Evolutionary conservation across 2,329 filamentous ascomycete species (phyloP).

Genomic region (Colletotrichum kahawae): DNA sequence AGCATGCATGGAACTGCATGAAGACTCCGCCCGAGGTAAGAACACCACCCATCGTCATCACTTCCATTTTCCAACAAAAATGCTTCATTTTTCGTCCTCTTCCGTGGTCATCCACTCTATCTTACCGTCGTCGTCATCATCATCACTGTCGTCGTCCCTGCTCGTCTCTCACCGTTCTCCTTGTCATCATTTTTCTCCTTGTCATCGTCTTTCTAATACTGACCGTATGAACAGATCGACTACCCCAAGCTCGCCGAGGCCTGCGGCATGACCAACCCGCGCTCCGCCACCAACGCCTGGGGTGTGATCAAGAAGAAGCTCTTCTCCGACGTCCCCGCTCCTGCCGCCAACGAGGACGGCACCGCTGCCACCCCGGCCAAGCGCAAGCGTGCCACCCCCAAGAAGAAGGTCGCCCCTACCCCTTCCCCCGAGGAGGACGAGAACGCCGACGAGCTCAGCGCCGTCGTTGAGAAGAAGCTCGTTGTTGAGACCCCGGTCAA

Average conservation of each 20-base stretch:
- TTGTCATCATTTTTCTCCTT: neutral
- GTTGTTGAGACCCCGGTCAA: conserved; percentile 10
- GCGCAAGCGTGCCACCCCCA: conserved; percentile 22
- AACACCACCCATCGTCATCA: neutral
- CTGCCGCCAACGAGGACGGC: neutral
- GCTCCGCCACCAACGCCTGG: conserved; percentile 30
- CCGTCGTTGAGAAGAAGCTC: conserved; percentile 10
- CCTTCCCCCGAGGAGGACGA: neutral
- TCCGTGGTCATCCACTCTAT: too few relatives aligned
- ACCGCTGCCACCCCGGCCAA: conserved; percentile 17
- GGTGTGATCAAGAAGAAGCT: conserved; percentile 30
- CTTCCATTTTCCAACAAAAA: neutral
- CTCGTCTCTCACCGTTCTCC: too few relatives aligned
- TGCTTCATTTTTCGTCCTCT: neutral
- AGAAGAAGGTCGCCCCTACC: neutral
- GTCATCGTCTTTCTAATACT: neutral
- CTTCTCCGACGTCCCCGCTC: conserved; percentile 1
- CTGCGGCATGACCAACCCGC: conserved; percentile 27
- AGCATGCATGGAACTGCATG: conserved; percentile 29
- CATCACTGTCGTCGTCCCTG: neutral
- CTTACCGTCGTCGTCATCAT: neutral
- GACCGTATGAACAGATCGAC: conserved; percentile 27
- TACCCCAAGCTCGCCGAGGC: conserved; percentile 25
- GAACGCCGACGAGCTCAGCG: neutral
- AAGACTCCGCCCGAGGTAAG: conserved; percentile 30